A percentile compares a stretch with the other conserved stretches of the same genome.
Evolutionary conservation across 345 rosid species (phyloP).

Genomic region (Boechera retrofracta): DNA sequence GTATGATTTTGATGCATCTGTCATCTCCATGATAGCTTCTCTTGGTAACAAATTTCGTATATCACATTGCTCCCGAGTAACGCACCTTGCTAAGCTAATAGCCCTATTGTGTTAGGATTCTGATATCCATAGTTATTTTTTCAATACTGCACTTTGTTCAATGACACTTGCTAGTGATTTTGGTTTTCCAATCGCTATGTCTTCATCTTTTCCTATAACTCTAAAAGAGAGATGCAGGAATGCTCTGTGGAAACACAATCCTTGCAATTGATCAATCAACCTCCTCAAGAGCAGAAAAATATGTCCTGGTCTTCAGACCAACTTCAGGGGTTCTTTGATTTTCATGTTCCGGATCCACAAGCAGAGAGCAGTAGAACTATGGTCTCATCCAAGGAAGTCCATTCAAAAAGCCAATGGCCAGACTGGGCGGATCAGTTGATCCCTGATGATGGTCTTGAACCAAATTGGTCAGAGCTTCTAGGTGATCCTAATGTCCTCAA

Average conservation of each 20-base stretch:
- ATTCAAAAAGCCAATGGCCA: constrained; percentile 59
- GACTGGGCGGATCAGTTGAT: constrained; percentile 76
- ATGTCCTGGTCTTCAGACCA: constrained; percentile 60
- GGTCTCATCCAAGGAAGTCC: constrained; percentile 50
- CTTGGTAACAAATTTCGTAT: not conserved
- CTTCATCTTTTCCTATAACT: constrained; percentile 52
- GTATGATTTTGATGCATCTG: constrained; percentile 36
- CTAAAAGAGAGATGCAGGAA: constrained; percentile 45
- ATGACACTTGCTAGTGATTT: constrained; percentile 35
- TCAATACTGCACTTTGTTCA: constrained; percentile 21
- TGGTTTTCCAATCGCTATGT: constrained; percentile 42
- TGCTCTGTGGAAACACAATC: constrained; percentile 49
- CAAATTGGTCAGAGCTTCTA: constrained; percentile 77
- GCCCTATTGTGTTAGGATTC: not conserved
- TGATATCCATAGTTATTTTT: constrained; percentile 6
- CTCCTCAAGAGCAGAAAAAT: constrained; percentile 55
- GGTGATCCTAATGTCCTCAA: constrained; percentile 52
- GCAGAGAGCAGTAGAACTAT: constrained; percentile 52
- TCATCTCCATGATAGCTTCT: constrained; percentile 29
- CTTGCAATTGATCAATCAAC: constrained; percentile 39
- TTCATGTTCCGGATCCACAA: constrained; percentile 55
- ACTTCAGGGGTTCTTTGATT: constrained; percentile 56
- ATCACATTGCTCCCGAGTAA: not conserved
- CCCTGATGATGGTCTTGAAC: constrained; percentile 62
- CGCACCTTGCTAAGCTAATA: constrained; percentile 27